Conservation (phyloP, 2,329 filamentous ascomycete genomes). For the Phialophora expanda region DNA sequence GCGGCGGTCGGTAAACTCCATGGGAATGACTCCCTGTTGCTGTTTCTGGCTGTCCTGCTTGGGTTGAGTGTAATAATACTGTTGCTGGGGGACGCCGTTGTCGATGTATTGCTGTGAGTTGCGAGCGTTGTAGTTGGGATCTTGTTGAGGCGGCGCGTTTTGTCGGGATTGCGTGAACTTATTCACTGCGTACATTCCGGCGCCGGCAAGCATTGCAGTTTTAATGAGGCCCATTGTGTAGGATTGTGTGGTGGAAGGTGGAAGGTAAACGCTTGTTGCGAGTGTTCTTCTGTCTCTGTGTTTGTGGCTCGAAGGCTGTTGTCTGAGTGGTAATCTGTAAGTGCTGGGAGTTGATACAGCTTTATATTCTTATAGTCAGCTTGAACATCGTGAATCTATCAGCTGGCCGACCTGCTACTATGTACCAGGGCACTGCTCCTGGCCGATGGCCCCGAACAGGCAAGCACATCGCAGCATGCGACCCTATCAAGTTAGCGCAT, state of each 20-base stretch:
- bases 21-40: constrained; percentile 7
- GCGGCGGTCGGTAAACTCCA: constrained; percentile 22
- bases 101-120: constrained; percentile 19
- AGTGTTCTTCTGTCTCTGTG: no score
- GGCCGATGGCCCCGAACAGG: neutral
- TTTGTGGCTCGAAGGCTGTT: neutral
- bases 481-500: neutral
- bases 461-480: constrained; percentile 10
- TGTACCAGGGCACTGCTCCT: neutral
- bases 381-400: neutral
- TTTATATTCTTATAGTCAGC: neutral
- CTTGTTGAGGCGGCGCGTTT: constrained; percentile 8
- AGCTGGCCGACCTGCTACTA: neutral
- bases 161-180: constrained; percentile 14
- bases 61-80: neutral
- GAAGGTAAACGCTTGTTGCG: no score
- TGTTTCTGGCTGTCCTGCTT: constrained; percentile 3
- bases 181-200: constrained; percentile 25
- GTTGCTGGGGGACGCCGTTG: neutral
- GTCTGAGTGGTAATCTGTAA: neutral
- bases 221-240: constrained; percentile 29
- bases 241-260: neutral
- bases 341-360: neutral
- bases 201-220: constrained; percentile 24
- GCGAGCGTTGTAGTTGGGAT: constrained; percentile 4